Evolutionary conservation across 495 filamentous ascomycete genomes (phyloP), one percentile per base, ranked within the genome.

Genomic region (Poronia punctata): DNA sequence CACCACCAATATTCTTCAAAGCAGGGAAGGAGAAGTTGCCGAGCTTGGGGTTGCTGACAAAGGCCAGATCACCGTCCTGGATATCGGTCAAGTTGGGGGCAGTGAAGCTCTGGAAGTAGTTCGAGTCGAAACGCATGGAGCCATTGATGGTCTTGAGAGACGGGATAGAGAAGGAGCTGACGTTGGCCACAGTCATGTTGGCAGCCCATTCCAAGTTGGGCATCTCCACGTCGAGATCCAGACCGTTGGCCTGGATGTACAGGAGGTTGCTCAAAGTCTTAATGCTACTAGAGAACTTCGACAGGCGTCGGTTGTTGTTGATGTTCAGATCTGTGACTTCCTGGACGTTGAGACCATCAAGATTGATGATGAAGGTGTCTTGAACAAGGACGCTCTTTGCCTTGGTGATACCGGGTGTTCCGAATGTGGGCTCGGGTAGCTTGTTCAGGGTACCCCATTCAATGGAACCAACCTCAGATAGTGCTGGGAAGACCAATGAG

Each of bases 161-260:
- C 11, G 92, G 92, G 23, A 90, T 64, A 14, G 62, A 70, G 60
- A 95, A 69, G 29, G 62, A 69, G 48, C 79, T 80, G 67, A 85
- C 81, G 69, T 95, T 90, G 61, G 81, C 75, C 68, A 96, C 80
- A 38, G 86, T 89, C 72, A 95, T 79, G 74, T 95, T 87, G 59
- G 66, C 74, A 39, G 82, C 87, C 66, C 72, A 80, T 43, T 68
- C 64, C 20, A 99, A 77, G 67, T 88, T 77, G 48, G 88, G 83
- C 62, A 97, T 80, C 7, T 57, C 58, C 45, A 82, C 70, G 2
- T 57, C 54, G 26, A 88, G 62, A 33, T 67, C 63, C 29, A 67
- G 62, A 43, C 76, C 78, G 62, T 78, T 78, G 57, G 84, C 80
- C 32, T 79, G 71, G 45, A 97, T 71, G 45, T 64, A 69, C 16